phyloP scores from a whole-genome alignment of 345 rosid genomes.

The Brassica napus region Da-Ae NC_063434.1:24060001-24060500 shows the following conservation, averaged over 20 bases:
- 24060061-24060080: slow-evolving; percentile 51
- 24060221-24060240: slow-evolving; percentile 40
- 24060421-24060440: slow-evolving; percentile 63
- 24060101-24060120: slow-evolving; percentile 47
- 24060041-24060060: slow-evolving; percentile 64
- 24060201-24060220: slow-evolving; percentile 48
- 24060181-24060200: slow-evolving; percentile 33
- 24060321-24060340: slow-evolving; percentile 51
- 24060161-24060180: slow-evolving; percentile 50
- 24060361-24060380: slow-evolving; percentile 57
- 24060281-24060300: slow-evolving; percentile 49
- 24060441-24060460: slow-evolving; percentile 48
- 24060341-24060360: slow-evolving; percentile 71
- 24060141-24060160: slow-evolving; percentile 44
- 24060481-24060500: slow-evolving; percentile 56
- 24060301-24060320: slow-evolving; percentile 52
- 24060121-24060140: slow-evolving; percentile 48
- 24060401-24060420: slow-evolving; percentile 45
- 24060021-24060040: slow-evolving; percentile 50
- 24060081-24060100: slow-evolving; percentile 62
- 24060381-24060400: slow-evolving; percentile 35
- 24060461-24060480: slow-evolving; percentile 65
- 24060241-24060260: slow-evolving; percentile 83
- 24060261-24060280: slow-evolving; percentile 53
- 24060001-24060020: slow-evolving; percentile 54